These are phyloP conservation scores for Dactylellina parvicollis DNA, from an alignment of 2,329 filamentous ascomycete species.

Conservation along the genomic window DNA sequence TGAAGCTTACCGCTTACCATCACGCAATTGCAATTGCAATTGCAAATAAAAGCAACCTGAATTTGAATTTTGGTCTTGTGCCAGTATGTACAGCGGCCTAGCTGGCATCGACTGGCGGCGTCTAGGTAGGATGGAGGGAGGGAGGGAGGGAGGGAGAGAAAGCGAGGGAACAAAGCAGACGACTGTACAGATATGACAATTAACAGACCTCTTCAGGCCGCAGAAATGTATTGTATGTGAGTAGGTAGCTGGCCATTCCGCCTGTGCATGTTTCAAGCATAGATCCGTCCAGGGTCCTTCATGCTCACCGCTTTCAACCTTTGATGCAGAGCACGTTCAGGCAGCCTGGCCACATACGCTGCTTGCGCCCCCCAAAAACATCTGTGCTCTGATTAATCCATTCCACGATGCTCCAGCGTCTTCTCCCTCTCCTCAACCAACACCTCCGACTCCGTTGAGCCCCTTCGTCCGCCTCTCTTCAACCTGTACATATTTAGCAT, in stretches of 20 bases:
- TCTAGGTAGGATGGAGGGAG: background rate
- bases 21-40: conserved; percentile 44
- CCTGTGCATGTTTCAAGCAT: conserved; percentile 50
- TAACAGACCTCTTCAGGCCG: conserved; percentile 27
- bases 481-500: conserved; percentile 49
- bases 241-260: conserved; percentile 42
- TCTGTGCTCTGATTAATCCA: conserved; percentile 44
- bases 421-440: conserved; percentile 23
- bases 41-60: background rate
- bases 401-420: conserved; percentile 26
- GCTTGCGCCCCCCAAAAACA: conserved; percentile 44
- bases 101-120: conserved; percentile 17
- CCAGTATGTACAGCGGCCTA: conserved; percentile 6
- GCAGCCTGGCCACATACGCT: conserved; percentile 41
- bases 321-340: conserved; percentile 30
- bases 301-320: conserved; percentile 35
- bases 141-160: conserved; percentile 10
- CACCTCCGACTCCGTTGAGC: no score
- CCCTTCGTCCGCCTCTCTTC: conserved; percentile 30
- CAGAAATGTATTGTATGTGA: conserved; percentile 5
- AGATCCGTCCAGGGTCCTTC: conserved; percentile 35
- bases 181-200: conserved; percentile 33
- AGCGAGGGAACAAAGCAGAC: background rate
- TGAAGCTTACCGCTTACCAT: background rate
- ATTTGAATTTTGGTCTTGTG: conserved; percentile 19